Conservation (phyloP, 2,329 filamentous ascomycete species). For the Lasiodiplodia hormozganensis region DNA sequence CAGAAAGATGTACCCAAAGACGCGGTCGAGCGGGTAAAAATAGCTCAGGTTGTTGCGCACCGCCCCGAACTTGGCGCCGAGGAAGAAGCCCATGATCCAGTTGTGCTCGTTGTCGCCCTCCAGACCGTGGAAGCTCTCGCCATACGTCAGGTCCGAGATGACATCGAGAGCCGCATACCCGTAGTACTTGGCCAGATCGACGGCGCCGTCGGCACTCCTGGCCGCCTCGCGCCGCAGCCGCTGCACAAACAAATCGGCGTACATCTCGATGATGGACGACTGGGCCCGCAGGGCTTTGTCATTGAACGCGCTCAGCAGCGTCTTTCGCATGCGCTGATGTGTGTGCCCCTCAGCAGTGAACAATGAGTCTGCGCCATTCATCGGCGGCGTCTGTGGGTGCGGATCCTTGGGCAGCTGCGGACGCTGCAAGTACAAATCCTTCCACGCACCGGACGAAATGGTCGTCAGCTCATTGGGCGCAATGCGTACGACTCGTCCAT, state of each 20-base stretch:
- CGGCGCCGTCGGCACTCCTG: background rate
- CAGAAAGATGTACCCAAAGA: background rate
- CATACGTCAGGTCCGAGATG: background rate
- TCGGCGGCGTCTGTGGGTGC: background rate
- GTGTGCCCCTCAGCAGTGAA: background rate
- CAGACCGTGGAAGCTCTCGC: conserved; percentile 4
- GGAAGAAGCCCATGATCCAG: conserved; percentile 7
- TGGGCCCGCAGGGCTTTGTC: background rate
- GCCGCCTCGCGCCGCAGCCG: background rate
- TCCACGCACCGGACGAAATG: conserved; percentile 48
- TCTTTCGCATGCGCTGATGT: background rate
- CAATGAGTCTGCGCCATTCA: conserved; percentile 10
- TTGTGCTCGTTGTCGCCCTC: conserved; percentile 2
- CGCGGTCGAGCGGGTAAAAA: background rate
- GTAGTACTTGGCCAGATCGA: background rate
- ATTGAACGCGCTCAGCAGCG: background rate
- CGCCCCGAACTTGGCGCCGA: background rate
- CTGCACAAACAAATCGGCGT: background rate
- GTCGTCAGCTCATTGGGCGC: conserved; percentile 58
- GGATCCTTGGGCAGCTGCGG: conserved; percentile 31
- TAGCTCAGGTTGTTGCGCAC: background rate
- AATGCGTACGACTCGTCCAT: conserved; percentile 56
- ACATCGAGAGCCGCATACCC: background rate
- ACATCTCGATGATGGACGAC: background rate
- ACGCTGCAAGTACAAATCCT: conserved; percentile 46